Base-by-base conservation (phyloP, 2,329 filamentous ascomycete species). In the Blastomyces percursus region DNA sequence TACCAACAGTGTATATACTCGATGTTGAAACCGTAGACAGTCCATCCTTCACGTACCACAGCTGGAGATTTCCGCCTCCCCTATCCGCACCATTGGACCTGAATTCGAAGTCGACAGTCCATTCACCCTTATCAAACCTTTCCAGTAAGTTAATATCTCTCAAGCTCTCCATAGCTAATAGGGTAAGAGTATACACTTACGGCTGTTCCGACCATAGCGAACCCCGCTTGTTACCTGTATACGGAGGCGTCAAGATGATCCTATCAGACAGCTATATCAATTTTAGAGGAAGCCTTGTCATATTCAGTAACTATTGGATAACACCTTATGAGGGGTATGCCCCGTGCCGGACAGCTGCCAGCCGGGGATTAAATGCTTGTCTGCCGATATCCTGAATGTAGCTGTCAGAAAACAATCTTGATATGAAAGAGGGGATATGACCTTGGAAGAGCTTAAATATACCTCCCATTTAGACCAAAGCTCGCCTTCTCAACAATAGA, bases 191-290 rank as follows among this genome's bases (percentile, higher is more conserved):
- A 44, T 32, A 12, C 35, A 71, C 74, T 69, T 75, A 79, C 75
- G 75, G 75, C 40, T 77, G 79, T 66, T 91, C 85, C 40, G 87
- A 81, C 93, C 94, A 99, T 68, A 94, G 74, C 59, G 89, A 87
- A 64, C 90, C 90, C 73, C 91, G 86, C 71, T 89, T 86, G 76
- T 91, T 91, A 62, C 94, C 94, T 6, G 91, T 91, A 58, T 86
- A 86, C 16, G 91, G 87, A 12, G 94, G 93, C 1, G 94, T 99
- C 63, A 99, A 84, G 73, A 99, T 89, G 64, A 97, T 73, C 74
- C 92, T 91, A 80, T 97, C 93, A 67, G 91, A 96, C 64, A 96
- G 84, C 77, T 79, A 64, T 19, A 19, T 35, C 58, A 58, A 16
- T 24, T 30, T 44, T 60, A 56, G 32, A 52, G 16, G n/a, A 21